Conservation (phyloP, 106 monocot genomes). For the Phalaenopsis aphrodite region DNA sequence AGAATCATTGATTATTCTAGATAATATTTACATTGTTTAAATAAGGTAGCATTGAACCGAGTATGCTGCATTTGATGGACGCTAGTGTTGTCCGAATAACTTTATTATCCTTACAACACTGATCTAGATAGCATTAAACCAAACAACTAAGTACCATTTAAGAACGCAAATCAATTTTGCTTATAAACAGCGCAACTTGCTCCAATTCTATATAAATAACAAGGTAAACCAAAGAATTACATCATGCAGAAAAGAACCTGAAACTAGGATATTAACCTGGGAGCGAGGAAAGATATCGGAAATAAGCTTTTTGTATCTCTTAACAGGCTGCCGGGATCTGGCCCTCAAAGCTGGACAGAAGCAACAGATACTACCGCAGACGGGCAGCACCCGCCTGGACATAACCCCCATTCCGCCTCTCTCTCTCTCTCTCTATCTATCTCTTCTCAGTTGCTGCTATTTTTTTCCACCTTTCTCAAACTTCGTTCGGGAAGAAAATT, state of each 20-base stretch:
- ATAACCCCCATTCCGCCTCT: slow-evolving; percentile 28
- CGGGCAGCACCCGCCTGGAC: slow-evolving; percentile 33
- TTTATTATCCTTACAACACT: not conserved
- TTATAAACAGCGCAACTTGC: not conserved
- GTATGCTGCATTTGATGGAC: not conserved
- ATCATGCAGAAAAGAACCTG: not conserved
- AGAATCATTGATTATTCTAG: not conserved
- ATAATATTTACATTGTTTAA: not conserved
- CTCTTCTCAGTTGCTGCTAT: not conserved
- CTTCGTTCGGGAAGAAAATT: not conserved
- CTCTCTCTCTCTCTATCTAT: not conserved
- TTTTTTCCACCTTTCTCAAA: not conserved
- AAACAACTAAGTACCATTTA: not conserved
- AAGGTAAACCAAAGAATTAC: slow-evolving; percentile 4
- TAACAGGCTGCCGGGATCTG: slow-evolving; percentile 28
- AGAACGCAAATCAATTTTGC: not conserved
- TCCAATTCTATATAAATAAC: not conserved
- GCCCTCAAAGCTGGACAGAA: slow-evolving; percentile 25
- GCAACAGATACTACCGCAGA: slow-evolving; percentile 26
- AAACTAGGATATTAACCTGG: slow-evolving; percentile 8
- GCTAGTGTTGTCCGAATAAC: not conserved
- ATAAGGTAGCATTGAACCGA: not conserved
- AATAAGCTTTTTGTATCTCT: slow-evolving; percentile 34
- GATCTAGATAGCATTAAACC: not conserved
- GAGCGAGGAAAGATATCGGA: slow-evolving; percentile 20